A percentile compares a stretch with the other conserved stretches of the same genome.
Conservation (phyloP, 1,284 basidiomycete species). For the Bjerkandera adusta region DNA sequence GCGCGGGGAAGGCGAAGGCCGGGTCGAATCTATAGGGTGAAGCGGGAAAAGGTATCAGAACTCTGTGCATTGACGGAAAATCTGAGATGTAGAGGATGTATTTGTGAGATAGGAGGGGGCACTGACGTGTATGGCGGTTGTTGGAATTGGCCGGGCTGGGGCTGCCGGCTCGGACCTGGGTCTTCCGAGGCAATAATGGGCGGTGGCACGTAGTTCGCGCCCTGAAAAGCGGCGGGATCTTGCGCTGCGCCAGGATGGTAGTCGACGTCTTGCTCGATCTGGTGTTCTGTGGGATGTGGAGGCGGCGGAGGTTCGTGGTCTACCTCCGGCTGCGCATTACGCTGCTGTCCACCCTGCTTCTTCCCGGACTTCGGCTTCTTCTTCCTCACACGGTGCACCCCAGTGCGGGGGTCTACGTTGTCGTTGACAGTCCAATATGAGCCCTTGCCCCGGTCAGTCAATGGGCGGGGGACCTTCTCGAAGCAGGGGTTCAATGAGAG, state of each 20-base stretch:
- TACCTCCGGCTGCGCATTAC: not conserved
- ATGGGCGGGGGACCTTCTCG: slow-evolving; percentile 85
- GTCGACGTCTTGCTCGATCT: slow-evolving; percentile 45
- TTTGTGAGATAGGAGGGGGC: not conserved
- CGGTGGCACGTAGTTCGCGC: slow-evolving; percentile 51
- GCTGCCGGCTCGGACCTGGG: slow-evolving; percentile 53
- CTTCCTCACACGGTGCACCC: slow-evolving; percentile 80
- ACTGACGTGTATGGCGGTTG: slow-evolving; percentile 41
- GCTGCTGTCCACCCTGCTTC: slow-evolving; percentile 34
- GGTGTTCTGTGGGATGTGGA: slow-evolving; percentile 7
- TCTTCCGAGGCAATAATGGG: slow-evolving; percentile 57
- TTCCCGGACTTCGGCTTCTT: slow-evolving; percentile 65
- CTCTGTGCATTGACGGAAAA: not conserved
- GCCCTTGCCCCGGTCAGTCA: slow-evolving; percentile 85
- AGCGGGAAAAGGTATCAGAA: slow-evolving; percentile 6
- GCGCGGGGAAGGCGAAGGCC: slow-evolving; percentile 51
- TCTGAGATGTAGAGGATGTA: not conserved
- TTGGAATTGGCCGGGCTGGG: slow-evolving; percentile 14
- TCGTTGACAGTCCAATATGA: slow-evolving; percentile 89
- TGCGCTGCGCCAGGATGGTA: slow-evolving; percentile 45
- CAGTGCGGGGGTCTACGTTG: slow-evolving; percentile 81
- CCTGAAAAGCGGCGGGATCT: slow-evolving; percentile 40
- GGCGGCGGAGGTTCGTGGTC: slow-evolving; percentile 15
- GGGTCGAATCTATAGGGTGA: slow-evolving; percentile 55
- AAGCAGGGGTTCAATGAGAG: slow-evolving; percentile 92